A percentile compares a stretch with the other conserved stretches of the same genome.
Conservation (phyloP, 176 grass and related monocot genomes). For the Typha latifolia region DNA sequence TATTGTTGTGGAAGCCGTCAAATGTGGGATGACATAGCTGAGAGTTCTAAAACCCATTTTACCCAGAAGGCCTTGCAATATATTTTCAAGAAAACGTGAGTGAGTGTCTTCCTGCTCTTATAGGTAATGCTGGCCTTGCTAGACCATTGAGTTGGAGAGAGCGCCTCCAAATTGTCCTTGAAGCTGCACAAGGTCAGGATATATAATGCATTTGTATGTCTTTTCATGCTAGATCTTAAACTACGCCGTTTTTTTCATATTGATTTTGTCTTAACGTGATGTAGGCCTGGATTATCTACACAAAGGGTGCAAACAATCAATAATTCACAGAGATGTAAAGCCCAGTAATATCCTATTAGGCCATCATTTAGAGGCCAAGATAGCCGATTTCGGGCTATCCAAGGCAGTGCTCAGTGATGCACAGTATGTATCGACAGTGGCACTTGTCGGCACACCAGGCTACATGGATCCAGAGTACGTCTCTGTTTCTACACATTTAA, state of each 20-base stretch:
- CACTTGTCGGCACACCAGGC: conserved; percentile 36
- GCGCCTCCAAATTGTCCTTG: conserved; percentile 35
- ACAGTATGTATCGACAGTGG: conserved; percentile 27
- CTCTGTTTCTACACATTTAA: background rate
- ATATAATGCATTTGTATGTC: background rate
- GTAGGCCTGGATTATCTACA: conserved; percentile 51
- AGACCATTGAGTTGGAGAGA: conserved; percentile 26
- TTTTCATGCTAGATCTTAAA: background rate
- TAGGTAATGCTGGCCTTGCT: conserved; percentile 25
- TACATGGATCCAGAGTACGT: conserved; percentile 58
- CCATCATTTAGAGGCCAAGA: conserved; percentile 39
- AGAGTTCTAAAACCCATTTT: too few species aligned
- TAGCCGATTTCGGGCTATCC: conserved; percentile 48
- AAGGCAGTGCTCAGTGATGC: conserved; percentile 36
- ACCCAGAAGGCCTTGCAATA: too few species aligned
- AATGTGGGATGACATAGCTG: too few species aligned
- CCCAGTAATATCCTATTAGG: conserved; percentile 43
- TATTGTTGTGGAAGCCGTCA: too few species aligned
- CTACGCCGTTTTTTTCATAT: background rate
- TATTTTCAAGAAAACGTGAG: too few species aligned
- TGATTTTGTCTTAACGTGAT: background rate
- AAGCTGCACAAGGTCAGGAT: conserved; percentile 44
- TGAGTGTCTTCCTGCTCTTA: background rate
- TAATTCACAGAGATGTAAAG: conserved; percentile 53
- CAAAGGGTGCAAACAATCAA: conserved; percentile 23